A percentile compares a stretch with the other conserved stretches of the same genome.
Evolutionary conservation across 805 yeast species (phyloP).

Genomic region (Dipodascopsis uninucleata): DNA sequence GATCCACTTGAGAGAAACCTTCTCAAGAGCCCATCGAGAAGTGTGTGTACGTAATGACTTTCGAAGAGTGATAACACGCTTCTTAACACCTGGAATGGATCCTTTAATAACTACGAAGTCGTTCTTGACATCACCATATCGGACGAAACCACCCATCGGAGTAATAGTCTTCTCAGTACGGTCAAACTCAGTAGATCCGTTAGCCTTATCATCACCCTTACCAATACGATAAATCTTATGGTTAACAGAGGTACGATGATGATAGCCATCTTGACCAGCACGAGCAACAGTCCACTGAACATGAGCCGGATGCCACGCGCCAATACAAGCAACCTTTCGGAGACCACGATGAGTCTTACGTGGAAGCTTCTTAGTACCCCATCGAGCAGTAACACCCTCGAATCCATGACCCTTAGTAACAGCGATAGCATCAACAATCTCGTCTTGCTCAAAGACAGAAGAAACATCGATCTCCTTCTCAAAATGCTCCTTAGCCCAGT

Average conservation of each 20-base stretch:
- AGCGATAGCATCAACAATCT: constrained; percentile 97
- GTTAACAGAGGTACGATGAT: constrained; percentile 99
- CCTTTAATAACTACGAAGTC: constrained; percentile 98
- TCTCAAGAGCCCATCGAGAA: constrained; percentile 94
- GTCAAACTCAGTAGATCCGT: constrained; percentile 96
- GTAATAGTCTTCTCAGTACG: constrained; percentile 99
- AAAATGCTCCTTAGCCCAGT: constrained; percentile 98
- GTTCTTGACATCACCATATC: constrained; percentile 97
- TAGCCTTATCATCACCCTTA: constrained; percentile 88
- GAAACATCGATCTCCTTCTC: constrained; percentile 97
- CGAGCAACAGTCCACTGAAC: constrained; percentile 99
- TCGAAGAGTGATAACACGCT: constrained; percentile 99
- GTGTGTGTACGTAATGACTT: constrained; percentile 97
- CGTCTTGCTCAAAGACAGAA: constrained; percentile 97
- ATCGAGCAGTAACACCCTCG: constrained; percentile 99
- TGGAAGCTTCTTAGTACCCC: constrained; percentile 99
- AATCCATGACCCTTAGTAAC: constrained; percentile 99
- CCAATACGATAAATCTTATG: constrained; percentile 99
- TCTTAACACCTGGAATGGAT: constrained; percentile 99
- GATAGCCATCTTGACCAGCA: constrained; percentile 99
- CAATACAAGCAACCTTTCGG: constrained; percentile 99
- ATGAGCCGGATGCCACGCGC: constrained; percentile 99
- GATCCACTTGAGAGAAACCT: constrained; percentile 97
- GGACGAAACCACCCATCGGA: constrained; percentile 99
- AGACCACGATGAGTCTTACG: constrained; percentile 99